phyloP scores from a whole-genome alignment of 2,329 filamentous ascomycete genomes.

The Aspergillus pseudotamarii region DNA sequence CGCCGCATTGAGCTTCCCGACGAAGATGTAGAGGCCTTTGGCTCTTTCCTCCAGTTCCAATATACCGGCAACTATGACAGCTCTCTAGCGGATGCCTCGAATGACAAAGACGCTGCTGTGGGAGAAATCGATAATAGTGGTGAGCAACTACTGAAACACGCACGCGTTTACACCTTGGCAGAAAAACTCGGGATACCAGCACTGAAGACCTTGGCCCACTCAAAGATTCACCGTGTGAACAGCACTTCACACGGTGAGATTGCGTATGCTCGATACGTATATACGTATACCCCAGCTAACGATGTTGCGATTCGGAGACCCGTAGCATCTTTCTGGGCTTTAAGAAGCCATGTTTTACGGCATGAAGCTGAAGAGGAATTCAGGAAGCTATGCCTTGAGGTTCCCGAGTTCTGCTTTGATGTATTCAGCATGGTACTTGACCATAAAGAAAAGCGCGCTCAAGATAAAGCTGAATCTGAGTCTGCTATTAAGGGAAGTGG shows the following conservation, averaged over 20 bases:
- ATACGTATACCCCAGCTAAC: conserved; percentile 70
- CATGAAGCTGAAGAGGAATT: conserved; percentile 87
- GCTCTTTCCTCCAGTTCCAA: conserved; percentile 79
- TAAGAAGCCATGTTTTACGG: conserved; percentile 75
- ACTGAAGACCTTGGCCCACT: conserved; percentile 76
- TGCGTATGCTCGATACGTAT: conserved; percentile 87
- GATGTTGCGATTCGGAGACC: conserved; percentile 77
- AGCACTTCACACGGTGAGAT: conserved; percentile 89
- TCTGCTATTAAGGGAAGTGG: conserved; percentile 38
- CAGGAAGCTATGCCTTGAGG: conserved; percentile 80
- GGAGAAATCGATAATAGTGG: conserved; percentile 75
- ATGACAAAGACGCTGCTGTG: conserved; percentile 65
- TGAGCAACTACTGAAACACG: conserved; percentile 82
- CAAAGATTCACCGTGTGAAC: conserved; percentile 90
- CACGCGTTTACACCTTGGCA: conserved; percentile 84
- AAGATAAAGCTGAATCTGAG: conserved; percentile 40
- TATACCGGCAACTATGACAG: conserved; percentile 90
- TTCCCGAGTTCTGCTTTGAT: conserved; percentile 90
- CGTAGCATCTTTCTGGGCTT: conserved; percentile 89
- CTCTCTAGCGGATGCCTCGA: conserved; percentile 57
- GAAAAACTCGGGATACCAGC: conserved; percentile 71
- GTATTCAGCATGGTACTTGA: conserved; percentile 67
- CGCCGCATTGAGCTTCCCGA: conserved; percentile 69
- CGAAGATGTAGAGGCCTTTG: conserved; percentile 73
- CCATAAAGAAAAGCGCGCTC: conserved; percentile 45